phyloP scores from a whole-genome alignment of 108 stramenopile genomes.

The Epithemia pelagica region DNA sequence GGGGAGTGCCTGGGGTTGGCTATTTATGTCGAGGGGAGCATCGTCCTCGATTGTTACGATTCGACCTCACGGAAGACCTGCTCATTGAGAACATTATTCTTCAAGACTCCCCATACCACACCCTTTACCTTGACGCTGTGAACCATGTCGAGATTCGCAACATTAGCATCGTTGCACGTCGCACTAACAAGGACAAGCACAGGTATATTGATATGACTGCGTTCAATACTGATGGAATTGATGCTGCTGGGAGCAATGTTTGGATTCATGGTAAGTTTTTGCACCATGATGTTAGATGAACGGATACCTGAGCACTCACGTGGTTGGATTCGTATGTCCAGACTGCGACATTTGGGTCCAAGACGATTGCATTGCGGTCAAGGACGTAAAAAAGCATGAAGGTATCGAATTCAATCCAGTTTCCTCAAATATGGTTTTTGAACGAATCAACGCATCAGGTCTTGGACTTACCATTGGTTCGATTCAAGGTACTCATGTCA shows the following conservation, averaged over 20 bases:
- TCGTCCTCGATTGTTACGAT: conserved; percentile 26
- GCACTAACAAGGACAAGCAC: conserved; percentile 26
- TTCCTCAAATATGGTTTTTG: conserved; percentile 31
- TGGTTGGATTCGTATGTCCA: conserved; percentile 32
- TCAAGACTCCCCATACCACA: conserved; percentile 33
- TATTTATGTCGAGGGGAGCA: conserved; percentile 25
- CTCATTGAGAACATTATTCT: conserved; percentile 32
- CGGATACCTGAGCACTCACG: too few species aligned
- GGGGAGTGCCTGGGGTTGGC: conserved; percentile 39
- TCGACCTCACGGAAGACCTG: conserved; percentile 19
- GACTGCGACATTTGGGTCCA: conserved; percentile 46
- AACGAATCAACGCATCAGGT: conserved; percentile 42
- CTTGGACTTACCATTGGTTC: conserved; percentile 47
- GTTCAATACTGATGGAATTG: conserved; percentile 53
- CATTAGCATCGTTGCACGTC: conserved; percentile 21
- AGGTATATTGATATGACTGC: conserved; percentile 32
- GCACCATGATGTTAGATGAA: too few species aligned
- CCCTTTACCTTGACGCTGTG: conserved; percentile 15
- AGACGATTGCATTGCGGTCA: conserved; percentile 47
- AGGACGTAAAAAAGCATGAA: conserved; percentile 13
- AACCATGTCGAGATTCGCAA: conserved; percentile 28
- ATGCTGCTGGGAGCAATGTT: conserved; percentile 36
- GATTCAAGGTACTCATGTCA: conserved; percentile 29
- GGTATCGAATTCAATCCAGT: too few species aligned
- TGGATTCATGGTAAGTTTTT: too few species aligned